A percentile compares a stretch with the other conserved stretches of the same genome.
These are phyloP conservation scores for Hanseniaspora hatyaiensis DNA, from an alignment of 805 yeast genomes.

Conservation along the genomic window DNA sequence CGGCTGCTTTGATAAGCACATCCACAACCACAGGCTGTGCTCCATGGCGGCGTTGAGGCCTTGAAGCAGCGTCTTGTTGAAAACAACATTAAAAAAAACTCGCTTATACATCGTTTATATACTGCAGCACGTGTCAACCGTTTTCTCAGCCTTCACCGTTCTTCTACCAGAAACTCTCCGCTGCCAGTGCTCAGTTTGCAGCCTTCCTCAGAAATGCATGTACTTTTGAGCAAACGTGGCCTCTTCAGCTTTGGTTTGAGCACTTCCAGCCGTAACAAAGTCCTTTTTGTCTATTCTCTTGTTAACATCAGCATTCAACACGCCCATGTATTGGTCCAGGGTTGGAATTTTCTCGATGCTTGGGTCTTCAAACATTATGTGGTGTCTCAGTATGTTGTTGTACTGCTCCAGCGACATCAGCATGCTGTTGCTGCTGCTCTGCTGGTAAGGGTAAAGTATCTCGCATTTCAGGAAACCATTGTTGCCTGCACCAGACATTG, in stretches of 20 bases:
- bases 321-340: constrained; percentile 55
- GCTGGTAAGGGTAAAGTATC: constrained; percentile 27
- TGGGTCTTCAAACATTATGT: constrained; percentile 64
- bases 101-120: too few species aligned
- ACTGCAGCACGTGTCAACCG: too few species aligned
- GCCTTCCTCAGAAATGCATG: constrained; percentile 25
- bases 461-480: constrained; percentile 23
- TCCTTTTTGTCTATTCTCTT: constrained; percentile 41
- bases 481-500: constrained; percentile 22
- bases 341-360: constrained; percentile 41
- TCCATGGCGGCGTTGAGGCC: too few species aligned
- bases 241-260: constrained; percentile 20
- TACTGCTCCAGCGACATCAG: constrained; percentile 17
- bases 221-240: constrained; percentile 28
- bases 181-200: neutral
- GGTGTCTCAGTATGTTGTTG: constrained; percentile 38
- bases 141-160: too few species aligned
- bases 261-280: constrained; percentile 22
- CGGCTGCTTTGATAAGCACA: too few species aligned
- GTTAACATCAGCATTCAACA: constrained; percentile 53
- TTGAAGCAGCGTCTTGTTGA: too few species aligned
- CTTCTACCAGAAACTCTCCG: too few species aligned
- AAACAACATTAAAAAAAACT: too few species aligned
- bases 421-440: constrained; percentile 22
- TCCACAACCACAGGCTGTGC: too few species aligned